Evolutionary conservation across 345 rosid genomes (phyloP).

Genomic region (Eucalyptus sideroxylon): DNA sequence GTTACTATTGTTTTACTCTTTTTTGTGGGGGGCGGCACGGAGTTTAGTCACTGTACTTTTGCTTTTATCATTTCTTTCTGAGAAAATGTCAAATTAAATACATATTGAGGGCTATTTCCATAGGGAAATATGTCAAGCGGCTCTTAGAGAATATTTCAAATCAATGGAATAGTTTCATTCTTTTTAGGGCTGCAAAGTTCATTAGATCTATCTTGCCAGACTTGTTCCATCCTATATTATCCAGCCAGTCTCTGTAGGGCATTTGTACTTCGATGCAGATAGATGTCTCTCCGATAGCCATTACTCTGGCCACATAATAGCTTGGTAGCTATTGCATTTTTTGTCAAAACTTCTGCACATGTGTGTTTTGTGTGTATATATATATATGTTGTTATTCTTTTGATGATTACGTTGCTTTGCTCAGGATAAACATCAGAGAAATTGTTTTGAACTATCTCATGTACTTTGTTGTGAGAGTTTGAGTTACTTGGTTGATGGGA

Average conservation of each 20-base stretch:
- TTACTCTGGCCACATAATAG: background rate
- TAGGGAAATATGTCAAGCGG: background rate
- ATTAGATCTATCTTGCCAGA: background rate
- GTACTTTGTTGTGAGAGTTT: background rate
- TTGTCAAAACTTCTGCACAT: background rate
- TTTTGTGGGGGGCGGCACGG: background rate
- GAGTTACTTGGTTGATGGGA: background rate
- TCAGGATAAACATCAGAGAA: background rate
- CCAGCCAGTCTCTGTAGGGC: background rate
- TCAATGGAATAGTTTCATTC: background rate
- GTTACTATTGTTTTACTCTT: background rate
- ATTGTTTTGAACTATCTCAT: background rate
- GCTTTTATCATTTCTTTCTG: background rate
- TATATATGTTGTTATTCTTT: background rate
- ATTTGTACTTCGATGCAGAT: background rate
- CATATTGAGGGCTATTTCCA: background rate
- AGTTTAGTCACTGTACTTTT: background rate
- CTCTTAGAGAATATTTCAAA: background rate
- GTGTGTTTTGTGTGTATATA: accelerated
- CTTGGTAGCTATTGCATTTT: background rate
- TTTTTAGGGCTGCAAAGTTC: background rate
- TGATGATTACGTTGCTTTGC: background rate
- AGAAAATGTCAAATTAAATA: background rate
- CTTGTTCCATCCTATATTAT: background rate
- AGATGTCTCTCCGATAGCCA: background rate